Evolutionary conservation across 805 yeast genomes (phyloP).

Genomic region (Kazachstania africana): DNA sequence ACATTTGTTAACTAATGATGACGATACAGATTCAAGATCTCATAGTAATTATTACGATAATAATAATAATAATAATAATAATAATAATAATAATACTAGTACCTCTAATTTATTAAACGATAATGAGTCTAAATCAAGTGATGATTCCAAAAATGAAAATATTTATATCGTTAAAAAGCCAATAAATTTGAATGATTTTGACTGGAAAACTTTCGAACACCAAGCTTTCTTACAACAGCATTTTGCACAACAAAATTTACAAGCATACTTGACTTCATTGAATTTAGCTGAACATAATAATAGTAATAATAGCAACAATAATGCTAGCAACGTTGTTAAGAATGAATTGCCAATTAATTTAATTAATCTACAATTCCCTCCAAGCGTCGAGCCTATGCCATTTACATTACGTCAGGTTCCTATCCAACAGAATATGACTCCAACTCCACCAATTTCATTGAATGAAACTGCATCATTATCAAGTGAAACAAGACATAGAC

Average conservation of each 20-base stretch:
- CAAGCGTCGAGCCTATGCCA: too few species aligned
- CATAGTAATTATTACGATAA: too few species aligned
- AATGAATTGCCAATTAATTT: not conserved
- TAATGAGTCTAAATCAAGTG: not conserved
- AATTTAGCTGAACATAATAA: slow-evolving; percentile 4
- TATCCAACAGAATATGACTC: too few species aligned
- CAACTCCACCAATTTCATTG: not conserved
- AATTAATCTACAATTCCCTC: too few species aligned
- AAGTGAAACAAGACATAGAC: not conserved
- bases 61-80: not conserved
- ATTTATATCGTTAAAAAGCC: slow-evolving; percentile 27
- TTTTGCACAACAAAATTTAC: slow-evolving; percentile 25
- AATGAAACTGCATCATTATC: not conserved
- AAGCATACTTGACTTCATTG: slow-evolving; percentile 21
- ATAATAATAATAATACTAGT: not conserved
- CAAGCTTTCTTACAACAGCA: slow-evolving; percentile 27
- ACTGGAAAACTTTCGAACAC: slow-evolving; percentile 26
- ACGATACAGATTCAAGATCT: slow-evolving; percentile 1
- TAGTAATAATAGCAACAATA: not conserved
- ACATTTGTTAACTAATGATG: slow-evolving; percentile 34
- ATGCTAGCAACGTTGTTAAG: not conserved
- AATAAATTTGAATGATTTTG: slow-evolving; percentile 21
- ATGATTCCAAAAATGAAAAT: slow-evolving; percentile 7
- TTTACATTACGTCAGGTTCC: not conserved
- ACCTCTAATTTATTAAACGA: not conserved